These are phyloP conservation scores for Chenopodium suecicum DNA, from an alignment of 148 eudicot genomes.

Conservation along the genomic window DNA sequence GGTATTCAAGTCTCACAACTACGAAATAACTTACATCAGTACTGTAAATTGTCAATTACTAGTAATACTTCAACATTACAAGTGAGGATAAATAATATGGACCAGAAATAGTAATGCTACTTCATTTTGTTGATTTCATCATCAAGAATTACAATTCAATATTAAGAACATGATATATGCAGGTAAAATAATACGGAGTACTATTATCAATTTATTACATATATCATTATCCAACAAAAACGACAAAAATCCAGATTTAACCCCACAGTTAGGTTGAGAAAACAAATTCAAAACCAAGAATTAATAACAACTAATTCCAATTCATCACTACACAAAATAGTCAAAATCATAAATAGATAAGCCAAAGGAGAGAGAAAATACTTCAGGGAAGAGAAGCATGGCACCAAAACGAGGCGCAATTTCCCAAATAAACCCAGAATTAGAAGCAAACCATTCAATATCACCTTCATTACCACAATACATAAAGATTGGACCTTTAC, in stretches of 20 bases:
- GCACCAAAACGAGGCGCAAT: constrained; percentile 75
- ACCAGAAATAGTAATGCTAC: no score
- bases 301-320: neutral
- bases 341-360: neutral
- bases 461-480: constrained; percentile 92
- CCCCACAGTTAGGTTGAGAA: no score
- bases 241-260: no score
- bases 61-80: no score
- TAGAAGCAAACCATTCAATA: constrained; percentile 80
- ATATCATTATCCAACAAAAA: no score
- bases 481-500: constrained; percentile 66
- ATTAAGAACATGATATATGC: no score
- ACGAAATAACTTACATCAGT: neutral
- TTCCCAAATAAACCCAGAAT: constrained; percentile 85
- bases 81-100: no score
- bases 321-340: neutral
- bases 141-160: no score
- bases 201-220: no score
- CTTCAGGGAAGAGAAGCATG: constrained; percentile 82
- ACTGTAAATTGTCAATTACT: neutral
- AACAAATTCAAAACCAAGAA: neutral
- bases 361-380: constrained; percentile 12
- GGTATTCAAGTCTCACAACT: neutral
- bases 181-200: no score
- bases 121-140: no score